Base-by-base conservation (phyloP, 2,329 filamentous ascomycete genomes). In the Dothistroma septosporum region DNA sequence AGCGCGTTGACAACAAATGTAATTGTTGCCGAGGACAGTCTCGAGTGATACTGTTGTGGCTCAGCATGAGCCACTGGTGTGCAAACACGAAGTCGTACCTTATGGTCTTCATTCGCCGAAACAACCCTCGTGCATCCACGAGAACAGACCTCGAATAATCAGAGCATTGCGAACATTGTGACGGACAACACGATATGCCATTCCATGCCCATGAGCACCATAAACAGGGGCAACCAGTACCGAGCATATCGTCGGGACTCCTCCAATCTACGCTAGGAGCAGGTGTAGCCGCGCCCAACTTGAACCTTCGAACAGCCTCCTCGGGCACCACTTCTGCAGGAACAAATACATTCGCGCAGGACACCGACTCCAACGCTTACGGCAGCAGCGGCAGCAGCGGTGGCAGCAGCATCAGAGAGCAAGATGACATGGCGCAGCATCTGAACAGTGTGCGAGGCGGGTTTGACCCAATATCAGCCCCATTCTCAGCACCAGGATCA, bases 221-320 rank as follows among this genome's bases (percentile, higher is more conserved):
- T 53, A n/a, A 32, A 32, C 24, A 53, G 12, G 33, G 37, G 31
- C 55, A 57, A 50, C 55, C 49, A 49, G 31, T 32, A 33, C 41
- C 22, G 28, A 49, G 31, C 46, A 22, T 31, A 47, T 41, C 53
- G 37, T 41, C 19, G 19, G 52, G 52, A 33, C 28, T 57, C 24
- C 31, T 57, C 35, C 28, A 49, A 28, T 53, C 50, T 35, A 28
- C 50, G n/a, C 50, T 53, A 31, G 50, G 50, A 32, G 50, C 11
- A 35, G 31, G 77, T 55, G 69, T 82, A 68, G 78, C 76, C 70
- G 78, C 78, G 61, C 77, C 81, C 62, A 80, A 76, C 62, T 78
- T 78, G 53, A 76, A 67, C 72, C 76, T 61, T 72, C 69, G 48
- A 73, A 74, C 57, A 37, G 49, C 21, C 37, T 31, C 75, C 22